Conservation (phyloP, 225 moss, liverwort and hornwort genomes). For the Polytrichum commune region DNA sequence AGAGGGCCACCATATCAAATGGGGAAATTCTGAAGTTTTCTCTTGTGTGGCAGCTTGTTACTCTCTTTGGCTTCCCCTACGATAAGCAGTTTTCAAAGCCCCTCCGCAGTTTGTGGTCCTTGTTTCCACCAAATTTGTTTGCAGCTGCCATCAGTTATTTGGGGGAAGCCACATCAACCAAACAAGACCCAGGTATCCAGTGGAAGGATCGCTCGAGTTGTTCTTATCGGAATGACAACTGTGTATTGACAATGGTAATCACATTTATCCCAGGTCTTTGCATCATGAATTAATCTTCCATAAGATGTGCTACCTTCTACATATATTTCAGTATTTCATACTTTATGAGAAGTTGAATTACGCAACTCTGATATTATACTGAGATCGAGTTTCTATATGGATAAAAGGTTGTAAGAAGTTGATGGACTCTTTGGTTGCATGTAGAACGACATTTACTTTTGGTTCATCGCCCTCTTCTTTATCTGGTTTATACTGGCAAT, state of each 20-base stretch:
- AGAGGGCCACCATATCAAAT: too few species aligned
- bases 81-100: slow-evolving; percentile 34
- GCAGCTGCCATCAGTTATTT: slow-evolving; percentile 62
- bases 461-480: slow-evolving; percentile 64
- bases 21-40: not conserved
- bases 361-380: not conserved
- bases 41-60: slow-evolving; percentile 73
- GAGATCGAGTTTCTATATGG: not conserved
- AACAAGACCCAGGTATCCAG: slow-evolving; percentile 77
- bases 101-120: slow-evolving; percentile 67
- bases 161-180: slow-evolving; percentile 81
- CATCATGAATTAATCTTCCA: too few species aligned
- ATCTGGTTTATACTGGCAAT: slow-evolving; percentile 79
- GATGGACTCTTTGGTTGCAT: slow-evolving; percentile 7
- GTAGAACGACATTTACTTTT: slow-evolving; percentile 62
- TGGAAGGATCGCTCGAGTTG: slow-evolving; percentile 67
- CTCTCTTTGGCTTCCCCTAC: slow-evolving; percentile 85
- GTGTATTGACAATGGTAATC: slow-evolving; percentile 76
- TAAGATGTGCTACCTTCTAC: not conserved
- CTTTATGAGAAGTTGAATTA: not conserved
- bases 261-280: not conserved
- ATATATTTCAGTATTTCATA: not conserved
- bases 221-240: slow-evolving; percentile 60
- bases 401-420: slow-evolving; percentile 10
- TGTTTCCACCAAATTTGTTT: slow-evolving; percentile 90